Evolutionary conservation across 2,329 filamentous ascomycete genomes (phyloP).

Genomic region (Ophiostoma pallidulum): DNA sequence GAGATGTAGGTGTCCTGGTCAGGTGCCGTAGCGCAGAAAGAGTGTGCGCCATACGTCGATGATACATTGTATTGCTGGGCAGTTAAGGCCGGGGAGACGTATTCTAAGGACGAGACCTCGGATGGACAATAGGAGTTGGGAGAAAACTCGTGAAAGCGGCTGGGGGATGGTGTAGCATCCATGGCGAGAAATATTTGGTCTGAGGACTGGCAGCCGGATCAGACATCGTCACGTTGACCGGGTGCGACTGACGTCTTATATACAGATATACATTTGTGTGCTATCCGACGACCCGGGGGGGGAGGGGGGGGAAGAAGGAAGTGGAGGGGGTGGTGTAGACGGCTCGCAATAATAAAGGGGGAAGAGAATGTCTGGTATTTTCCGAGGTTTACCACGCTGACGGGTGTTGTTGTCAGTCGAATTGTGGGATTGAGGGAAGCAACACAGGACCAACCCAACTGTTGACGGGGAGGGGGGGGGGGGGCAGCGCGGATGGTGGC

Average conservation of each 20-base stretch:
- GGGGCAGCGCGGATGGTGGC: too few relatives aligned
- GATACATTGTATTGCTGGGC: slow-evolving; percentile 35
- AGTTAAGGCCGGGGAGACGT: slow-evolving; percentile 36
- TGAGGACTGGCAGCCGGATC: too few relatives aligned
- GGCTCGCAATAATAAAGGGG: too few relatives aligned
- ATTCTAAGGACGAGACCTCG: slow-evolving; percentile 32
- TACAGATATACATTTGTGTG: too few relatives aligned
- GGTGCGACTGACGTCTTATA: neutral
- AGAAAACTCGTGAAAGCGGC: slow-evolving; percentile 34
- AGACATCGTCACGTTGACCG: too few relatives aligned
- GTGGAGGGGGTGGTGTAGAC: too few relatives aligned
- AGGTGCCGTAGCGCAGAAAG: slow-evolving; percentile 30
- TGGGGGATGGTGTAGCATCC: slow-evolving; percentile 41
- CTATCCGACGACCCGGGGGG: too few relatives aligned
- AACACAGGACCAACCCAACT: too few relatives aligned
- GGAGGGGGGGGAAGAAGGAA: too few relatives aligned
- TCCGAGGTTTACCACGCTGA: neutral
- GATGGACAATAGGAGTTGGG: slow-evolving; percentile 36
- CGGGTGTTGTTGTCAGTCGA: neutral
- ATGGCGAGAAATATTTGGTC: slow-evolving; percentile 26
- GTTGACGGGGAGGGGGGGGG: too few relatives aligned
- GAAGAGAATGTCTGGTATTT: neutral
- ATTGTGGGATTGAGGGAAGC: neutral
- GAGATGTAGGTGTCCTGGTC: slow-evolving; percentile 29
- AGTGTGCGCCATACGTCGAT: slow-evolving; percentile 30